Percentiles rank a stretch among this genome's conserved stretches.
phyloP scores from a whole-genome alignment of 352 stramenopile species.

The Phytophthora meadii region DNA sequence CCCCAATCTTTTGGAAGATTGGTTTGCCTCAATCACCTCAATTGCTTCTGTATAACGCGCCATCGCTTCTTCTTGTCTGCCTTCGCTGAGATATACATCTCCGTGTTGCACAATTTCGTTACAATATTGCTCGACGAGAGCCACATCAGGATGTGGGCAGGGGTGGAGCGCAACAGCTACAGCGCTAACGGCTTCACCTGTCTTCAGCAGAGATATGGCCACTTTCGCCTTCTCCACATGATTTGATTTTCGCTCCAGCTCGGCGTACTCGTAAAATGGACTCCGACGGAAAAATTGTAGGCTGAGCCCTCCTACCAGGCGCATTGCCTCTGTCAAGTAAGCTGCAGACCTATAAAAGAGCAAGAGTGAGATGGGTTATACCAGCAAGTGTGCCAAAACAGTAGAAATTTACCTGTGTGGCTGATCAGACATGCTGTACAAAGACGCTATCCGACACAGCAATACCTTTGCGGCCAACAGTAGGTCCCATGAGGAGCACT shows the following conservation, averaged over 20 bases:
- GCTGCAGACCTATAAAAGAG: slow-evolving; percentile 41
- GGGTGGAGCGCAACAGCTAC: slow-evolving; percentile 1
- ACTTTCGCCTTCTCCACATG: slow-evolving; percentile 54
- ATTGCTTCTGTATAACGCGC: slow-evolving; percentile 33
- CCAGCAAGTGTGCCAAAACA: slow-evolving; percentile 2
- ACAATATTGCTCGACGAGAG: slow-evolving; percentile 50
- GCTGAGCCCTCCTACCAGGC: slow-evolving; percentile 68
- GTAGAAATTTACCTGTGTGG: slow-evolving; percentile 50
- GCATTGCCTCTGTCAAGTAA: slow-evolving; percentile 75
- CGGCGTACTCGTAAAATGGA: slow-evolving; percentile 72
- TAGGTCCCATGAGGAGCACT: slow-evolving; percentile 80
- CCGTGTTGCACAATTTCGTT: slow-evolving; percentile 55
- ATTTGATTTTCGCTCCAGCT: slow-evolving; percentile 62
- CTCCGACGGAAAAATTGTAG: slow-evolving; percentile 57
- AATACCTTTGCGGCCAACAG: slow-evolving; percentile 61
- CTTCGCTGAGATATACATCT: slow-evolving; percentile 38
- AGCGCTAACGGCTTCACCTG: not conserved
- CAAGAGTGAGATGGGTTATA: not conserved
- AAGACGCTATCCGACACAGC: slow-evolving; percentile 63
- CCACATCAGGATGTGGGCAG: slow-evolving; percentile 32
- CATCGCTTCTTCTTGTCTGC: slow-evolving; percentile 30
- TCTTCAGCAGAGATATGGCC: slow-evolving; percentile 49
- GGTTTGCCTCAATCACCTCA: slow-evolving; percentile 15
- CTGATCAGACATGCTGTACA: slow-evolving; percentile 61
- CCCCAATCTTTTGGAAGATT: slow-evolving; percentile 18